Evolutionary conservation across 495 filamentous ascomycete species (phyloP), one percentile per base, ranked within the genome.

Genomic region (Cercophora scortea): DNA sequence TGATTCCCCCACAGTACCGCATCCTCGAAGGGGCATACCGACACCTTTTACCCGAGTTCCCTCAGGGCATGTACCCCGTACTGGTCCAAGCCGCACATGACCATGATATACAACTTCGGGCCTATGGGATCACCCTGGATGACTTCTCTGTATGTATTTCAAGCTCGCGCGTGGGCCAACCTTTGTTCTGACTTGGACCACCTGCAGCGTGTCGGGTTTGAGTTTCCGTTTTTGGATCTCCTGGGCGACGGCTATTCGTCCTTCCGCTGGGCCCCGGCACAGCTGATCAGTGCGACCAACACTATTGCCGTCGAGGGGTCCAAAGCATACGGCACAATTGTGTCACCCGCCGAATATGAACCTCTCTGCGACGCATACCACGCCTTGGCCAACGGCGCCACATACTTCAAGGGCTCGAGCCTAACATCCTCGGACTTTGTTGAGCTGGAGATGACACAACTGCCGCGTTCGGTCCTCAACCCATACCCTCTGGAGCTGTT

Each of bases 201-300:
- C 42, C n/a, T 11, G 2, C 43, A 74, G 71, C 64, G 70, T 8
- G 64, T 66, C n/a, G 69, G 68, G 3, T 64, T 73, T 35, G 71
- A 74, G 64, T 74, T 74, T 54, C 71, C 71, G 10, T 74, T 72
- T 54, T n/a, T 74, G 10, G 67, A 70, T 47, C 55, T 69, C 40
- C 46, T 67, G 5, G 60, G 60, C 32, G 62, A 69, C 43, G 69
- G 70, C 0, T 54, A 65, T 47, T 59, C 64, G 1, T 67, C 70
- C 8, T 74, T 70, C 58, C 68, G 70, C 38, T 74, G 71, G 71
- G 66, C 65, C 3, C 64, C 64, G 4, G 60, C 59, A 1, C 68
- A 68, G 52, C 52, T 74, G 13, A 72, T 74, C 51, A 65, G 58
- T 6, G 60, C 57, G 0, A 36, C 33, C 39, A 69, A 72, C 51